Conservation (phyloP, 169 alveolate species). For the Amoebophrya sp. region DNA sequence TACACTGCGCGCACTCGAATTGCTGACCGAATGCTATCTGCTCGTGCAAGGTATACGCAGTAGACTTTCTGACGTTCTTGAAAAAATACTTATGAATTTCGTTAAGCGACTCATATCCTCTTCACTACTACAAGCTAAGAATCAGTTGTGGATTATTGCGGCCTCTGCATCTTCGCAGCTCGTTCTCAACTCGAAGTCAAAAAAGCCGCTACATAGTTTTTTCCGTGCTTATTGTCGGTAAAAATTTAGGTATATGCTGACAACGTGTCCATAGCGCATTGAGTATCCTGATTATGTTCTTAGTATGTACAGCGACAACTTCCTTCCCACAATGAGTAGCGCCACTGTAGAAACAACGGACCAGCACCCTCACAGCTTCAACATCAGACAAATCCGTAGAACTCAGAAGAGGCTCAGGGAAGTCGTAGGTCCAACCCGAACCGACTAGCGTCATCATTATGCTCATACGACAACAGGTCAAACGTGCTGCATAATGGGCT, state of each 20-base stretch:
- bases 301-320: neutral
- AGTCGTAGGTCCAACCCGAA: too few species aligned
- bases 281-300: slow-evolving; percentile 25
- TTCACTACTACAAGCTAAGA: too few species aligned
- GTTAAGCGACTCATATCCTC: neutral
- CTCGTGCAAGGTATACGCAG: slow-evolving; percentile 72
- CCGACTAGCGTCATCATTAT: neutral
- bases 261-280: slow-evolving; percentile 34
- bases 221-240: too few species aligned
- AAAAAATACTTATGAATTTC: neutral
- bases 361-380: neutral
- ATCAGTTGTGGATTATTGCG: too few species aligned
- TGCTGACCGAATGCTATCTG: slow-evolving; percentile 95
- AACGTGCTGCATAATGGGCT: neutral
- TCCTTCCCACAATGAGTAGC: neutral
- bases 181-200: too few species aligned
- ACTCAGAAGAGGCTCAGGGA: too few species aligned
- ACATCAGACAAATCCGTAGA: too few species aligned
- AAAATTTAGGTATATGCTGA: neutral
- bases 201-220: too few species aligned
- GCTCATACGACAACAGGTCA: neutral
- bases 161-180: too few species aligned
- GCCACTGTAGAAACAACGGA: too few species aligned
- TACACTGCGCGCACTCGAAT: slow-evolving; percentile 78
- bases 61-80: too few species aligned